These are phyloP conservation scores for Gentiana dahurica DNA, from an alignment of 257 asterid species.

Conservation along the genomic window DNA sequence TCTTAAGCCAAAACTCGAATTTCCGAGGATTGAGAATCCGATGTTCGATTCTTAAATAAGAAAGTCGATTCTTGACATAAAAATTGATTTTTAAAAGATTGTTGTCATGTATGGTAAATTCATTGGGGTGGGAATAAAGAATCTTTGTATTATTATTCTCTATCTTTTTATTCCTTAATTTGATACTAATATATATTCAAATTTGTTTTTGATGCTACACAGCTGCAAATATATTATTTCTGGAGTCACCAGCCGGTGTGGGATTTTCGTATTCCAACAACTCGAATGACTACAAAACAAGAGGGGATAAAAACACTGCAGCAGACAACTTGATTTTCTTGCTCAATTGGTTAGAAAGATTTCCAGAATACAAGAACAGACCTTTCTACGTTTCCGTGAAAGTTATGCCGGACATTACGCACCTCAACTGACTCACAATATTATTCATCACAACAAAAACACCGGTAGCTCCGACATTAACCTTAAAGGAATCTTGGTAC, in stretches of 20 bases:
- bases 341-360: constrained; percentile 62
- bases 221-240: constrained; percentile 69
- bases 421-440: constrained; percentile 63
- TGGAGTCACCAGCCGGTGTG: constrained; percentile 88
- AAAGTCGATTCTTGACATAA: too few species aligned
- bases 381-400: constrained; percentile 62
- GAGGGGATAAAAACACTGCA: constrained; percentile 58
- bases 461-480: constrained; percentile 41
- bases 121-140: too few species aligned
- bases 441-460: constrained; percentile 37
- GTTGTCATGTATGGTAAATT: too few species aligned
- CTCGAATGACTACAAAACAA: constrained; percentile 21
- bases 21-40: too few species aligned
- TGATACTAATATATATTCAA: too few species aligned
- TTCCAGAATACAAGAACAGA: constrained; percentile 51
- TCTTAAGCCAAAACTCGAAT: too few species aligned
- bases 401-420: constrained; percentile 82
- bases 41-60: too few species aligned
- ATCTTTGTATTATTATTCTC: too few species aligned
- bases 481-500: constrained; percentile 77
- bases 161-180: too few species aligned
- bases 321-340: constrained; percentile 43
- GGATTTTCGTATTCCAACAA: constrained; percentile 82
- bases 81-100: too few species aligned
- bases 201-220: constrained; percentile 10